Base-by-base conservation (phyloP, 2,329 filamentous ascomycete species). In the Arthrobotrys conoides region DNA sequence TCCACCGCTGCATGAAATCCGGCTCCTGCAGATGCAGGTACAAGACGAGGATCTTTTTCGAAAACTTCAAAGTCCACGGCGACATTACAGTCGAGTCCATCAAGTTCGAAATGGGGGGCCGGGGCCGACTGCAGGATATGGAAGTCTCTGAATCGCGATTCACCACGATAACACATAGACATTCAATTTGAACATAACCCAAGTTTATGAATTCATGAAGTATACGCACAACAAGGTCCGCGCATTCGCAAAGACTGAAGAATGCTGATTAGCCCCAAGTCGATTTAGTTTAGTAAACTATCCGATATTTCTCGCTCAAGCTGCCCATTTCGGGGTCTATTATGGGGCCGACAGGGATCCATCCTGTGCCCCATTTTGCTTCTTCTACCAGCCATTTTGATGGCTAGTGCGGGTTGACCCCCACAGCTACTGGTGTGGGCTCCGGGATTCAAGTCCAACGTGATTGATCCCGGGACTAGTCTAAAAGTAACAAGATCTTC, bases 11-110 rank as follows among this genome's bases (percentile, higher is more conserved):
- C 57, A 69, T 76, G 57, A 76, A 70, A 76, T 76, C 61, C 33
- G 51, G 30, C 55, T 70, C 71, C 71, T 70, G 71, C 71, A 69
- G 71, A 65, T 65, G 71, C 72, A 70, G 72, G 65, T 76, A 71
- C 72, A 66, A 27, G 59, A 59, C 20, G 36, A 38, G 22, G 48
- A 48, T 24, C 44, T 22, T 22, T 55, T 14, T 33, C 38, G 14
- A 12, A 41, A 16, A 16, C 38, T 41, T 12, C 14, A 41, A 4
- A n/a, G 16, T 41, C 38, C 27, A 30, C 27, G 6, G 3, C 6
- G 27, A 6, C 27, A 30, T 3, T 30, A 30, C 6, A 3, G 27
- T 30, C n/a, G n/a, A 30, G 27, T 30, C 6, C 3, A 6, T 30
- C 27, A n/a, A 41, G 12, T 41, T 41, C 38, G 9, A 14, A 30